These are phyloP conservation scores for Alternaria brassicicola DNA, from an alignment of 2,329 filamentous ascomycete genomes.

Conservation along the genomic window DNA sequence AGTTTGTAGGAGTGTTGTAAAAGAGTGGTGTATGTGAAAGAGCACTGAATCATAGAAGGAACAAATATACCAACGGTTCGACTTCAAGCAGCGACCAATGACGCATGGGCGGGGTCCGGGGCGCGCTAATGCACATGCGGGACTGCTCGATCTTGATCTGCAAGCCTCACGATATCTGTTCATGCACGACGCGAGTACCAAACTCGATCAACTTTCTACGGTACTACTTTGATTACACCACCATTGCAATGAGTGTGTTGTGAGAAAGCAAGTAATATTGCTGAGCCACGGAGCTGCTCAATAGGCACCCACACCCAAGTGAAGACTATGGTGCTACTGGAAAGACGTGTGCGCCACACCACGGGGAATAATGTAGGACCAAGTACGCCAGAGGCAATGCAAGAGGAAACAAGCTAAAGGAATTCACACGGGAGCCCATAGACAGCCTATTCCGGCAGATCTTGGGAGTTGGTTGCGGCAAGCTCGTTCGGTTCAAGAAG, in stretches of 20 bases:
- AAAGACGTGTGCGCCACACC: constrained; percentile 18
- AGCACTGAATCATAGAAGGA: not conserved
- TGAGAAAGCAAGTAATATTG: constrained; percentile 5
- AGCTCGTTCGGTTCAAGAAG: constrained; percentile 47
- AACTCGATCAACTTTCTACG: not conserved
- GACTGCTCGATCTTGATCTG: constrained; percentile 9
- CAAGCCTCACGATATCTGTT: constrained; percentile 18
- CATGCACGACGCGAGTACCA: constrained; percentile 4
- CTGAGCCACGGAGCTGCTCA: constrained; percentile 1
- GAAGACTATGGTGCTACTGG: not conserved
- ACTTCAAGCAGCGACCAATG: constrained; percentile 16
- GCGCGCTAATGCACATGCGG: constrained; percentile 22
- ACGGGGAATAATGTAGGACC: constrained; percentile 30
- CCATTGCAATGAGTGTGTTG: not conserved
- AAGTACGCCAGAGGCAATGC: constrained; percentile 40
- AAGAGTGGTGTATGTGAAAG: not conserved
- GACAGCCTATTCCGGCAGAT: constrained; percentile 34
- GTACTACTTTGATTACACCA: constrained; percentile 14
- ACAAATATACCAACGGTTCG: not conserved
- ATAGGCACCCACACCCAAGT: not conserved
- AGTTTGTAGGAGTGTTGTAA: not conserved
- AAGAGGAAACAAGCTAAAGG: constrained; percentile 12
- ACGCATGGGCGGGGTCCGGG: constrained; percentile 30
- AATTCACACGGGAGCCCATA: constrained; percentile 8
- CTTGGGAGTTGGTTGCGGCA: constrained; percentile 37